Base-by-base conservation (phyloP, 2,329 filamentous ascomycete genomes). In the Sclerotinia glacialis region DNA sequence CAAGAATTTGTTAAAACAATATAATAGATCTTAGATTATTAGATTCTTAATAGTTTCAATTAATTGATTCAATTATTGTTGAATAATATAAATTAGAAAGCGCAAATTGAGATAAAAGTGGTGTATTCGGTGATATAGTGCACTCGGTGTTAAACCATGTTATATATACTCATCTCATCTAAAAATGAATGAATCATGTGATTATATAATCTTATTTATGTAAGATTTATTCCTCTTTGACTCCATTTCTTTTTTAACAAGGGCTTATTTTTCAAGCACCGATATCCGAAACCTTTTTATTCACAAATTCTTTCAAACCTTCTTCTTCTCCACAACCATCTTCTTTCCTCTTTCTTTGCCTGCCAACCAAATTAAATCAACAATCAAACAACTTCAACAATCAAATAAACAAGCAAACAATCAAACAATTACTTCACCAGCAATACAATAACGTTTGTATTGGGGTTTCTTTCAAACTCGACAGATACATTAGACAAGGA, bases 291-390 rank as follows among this genome's bases (percentile, higher is more conserved):
- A 21, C 58, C 58, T 61, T 61, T 49, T 49, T 61, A 60, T 47
- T 47, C 28, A 46, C 28, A 56, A 37, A 58, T 59, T 58, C 53
- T 65, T 65, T 55, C 49, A 56, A 53, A 28, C 42, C 28, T 58
- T 58, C 62, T 56, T 65, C 37, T 40, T 40, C 37, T 37, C 9
- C 37, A n/a, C 40, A 49, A 49, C 34, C 55, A 46, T 50, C 44
- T 52, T 42, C 60, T 52, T 44, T 44, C 54, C 55, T 66, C 67
- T 40, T 61, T 65, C 60, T 60, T 61, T 40, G 42, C 56, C 21
- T 46, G 3, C 28, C n/a, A n/a, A 21, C 14, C 28, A 37, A 61
- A 47, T 42, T 31, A 34, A 59, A 6, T 7, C 47, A 28, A 50
- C 47, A 50, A 50, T 1, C 21, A 23, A 18, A 52, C 49, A 52